Evolutionary conservation across 2,329 filamentous ascomycete genomes (phyloP).

Genomic region (Meredithiella fracta): DNA sequence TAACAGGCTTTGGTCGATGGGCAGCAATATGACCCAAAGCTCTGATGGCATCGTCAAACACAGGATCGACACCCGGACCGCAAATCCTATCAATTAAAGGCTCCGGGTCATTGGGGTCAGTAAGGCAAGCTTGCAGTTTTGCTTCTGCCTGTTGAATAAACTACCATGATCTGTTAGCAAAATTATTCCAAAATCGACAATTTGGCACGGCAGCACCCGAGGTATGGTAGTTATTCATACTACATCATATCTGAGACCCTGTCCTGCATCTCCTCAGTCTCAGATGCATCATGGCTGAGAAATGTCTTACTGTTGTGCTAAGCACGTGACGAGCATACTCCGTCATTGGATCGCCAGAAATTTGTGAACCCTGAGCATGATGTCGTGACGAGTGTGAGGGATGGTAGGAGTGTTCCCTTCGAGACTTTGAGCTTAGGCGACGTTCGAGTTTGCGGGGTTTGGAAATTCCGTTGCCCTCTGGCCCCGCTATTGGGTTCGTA

Average conservation of each 20-base stretch:
- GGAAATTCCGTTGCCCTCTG: slow-evolving; percentile 22
- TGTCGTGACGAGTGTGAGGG: slow-evolving; percentile 61
- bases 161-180: slow-evolving; percentile 23
- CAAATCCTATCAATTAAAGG: slow-evolving; percentile 79
- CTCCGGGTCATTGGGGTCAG: slow-evolving; percentile 61
- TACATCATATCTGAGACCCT: background rate
- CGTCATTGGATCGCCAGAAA: slow-evolving; percentile 80
- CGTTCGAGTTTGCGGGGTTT: slow-evolving; percentile 38
- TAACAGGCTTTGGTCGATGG: slow-evolving; percentile 83
- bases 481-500: background rate
- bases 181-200: too few relatives aligned
- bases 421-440: slow-evolving; percentile 45
- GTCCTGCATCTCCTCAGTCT: background rate
- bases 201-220: too few relatives aligned
- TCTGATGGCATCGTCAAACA: slow-evolving; percentile 85
- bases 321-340: slow-evolving; percentile 95
- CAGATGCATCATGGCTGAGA: background rate
- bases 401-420: slow-evolving; percentile 57
- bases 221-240: background rate
- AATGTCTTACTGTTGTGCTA: slow-evolving; percentile 61
- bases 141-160: slow-evolving; percentile 96
- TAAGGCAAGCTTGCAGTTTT: slow-evolving; percentile 79
- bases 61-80: slow-evolving; percentile 70
- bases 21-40: slow-evolving; percentile 89
- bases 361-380: slow-evolving; percentile 34